Percentiles rank a stretch among this genome's conserved stretches.
phyloP scores from a whole-genome alignment of 208 protist species.

The Trypanosoma conorhini region DNA sequence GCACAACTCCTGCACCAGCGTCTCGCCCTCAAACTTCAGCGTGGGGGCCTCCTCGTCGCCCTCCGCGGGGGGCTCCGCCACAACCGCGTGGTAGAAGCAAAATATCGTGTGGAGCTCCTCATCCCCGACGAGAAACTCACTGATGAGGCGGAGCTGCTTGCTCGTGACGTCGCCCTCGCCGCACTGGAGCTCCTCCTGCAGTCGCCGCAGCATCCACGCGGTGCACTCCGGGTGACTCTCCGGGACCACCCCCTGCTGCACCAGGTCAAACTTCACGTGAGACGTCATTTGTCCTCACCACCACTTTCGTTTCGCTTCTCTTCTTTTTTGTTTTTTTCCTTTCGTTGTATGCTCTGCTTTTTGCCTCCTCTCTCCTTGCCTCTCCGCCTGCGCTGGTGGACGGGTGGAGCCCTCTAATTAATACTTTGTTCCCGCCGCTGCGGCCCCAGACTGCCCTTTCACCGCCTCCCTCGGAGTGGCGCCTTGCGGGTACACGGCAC shows the following conservation, averaged over 20 bases:
- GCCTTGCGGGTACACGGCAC: too few species aligned
- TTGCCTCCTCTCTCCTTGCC: neutral
- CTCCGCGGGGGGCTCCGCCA: neutral
- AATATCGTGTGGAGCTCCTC: conserved; percentile 71
- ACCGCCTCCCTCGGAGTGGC: too few species aligned
- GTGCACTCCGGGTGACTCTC: conserved; percentile 85
- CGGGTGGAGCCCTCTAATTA: too few species aligned
- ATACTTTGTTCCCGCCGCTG: too few species aligned
- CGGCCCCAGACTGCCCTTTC: too few species aligned
- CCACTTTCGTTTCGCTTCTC: too few species aligned
- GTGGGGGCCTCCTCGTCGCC: neutral
- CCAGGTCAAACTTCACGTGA: conserved; percentile 24
- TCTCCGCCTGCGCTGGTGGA: too few species aligned
- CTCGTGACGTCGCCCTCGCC: conserved; percentile 41
- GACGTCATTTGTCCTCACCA: neutral
- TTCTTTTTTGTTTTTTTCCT: neutral
- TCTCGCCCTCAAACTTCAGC: neutral
- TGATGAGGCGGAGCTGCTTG: conserved; percentile 55
- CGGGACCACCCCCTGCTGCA: conserved; percentile 22
- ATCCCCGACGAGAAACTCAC: conserved; percentile 88
- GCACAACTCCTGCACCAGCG: conserved; percentile 12
- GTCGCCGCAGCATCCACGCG: conserved; percentile 67
- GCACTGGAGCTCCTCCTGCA: conserved; percentile 64
- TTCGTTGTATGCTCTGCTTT: neutral
- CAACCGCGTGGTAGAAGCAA: conserved; percentile 54